Percentiles rank a stretch among this genome's conserved stretches.
Conservation (phyloP, 148 eudicot species). For the Vaccinium myrtillus region DNA sequence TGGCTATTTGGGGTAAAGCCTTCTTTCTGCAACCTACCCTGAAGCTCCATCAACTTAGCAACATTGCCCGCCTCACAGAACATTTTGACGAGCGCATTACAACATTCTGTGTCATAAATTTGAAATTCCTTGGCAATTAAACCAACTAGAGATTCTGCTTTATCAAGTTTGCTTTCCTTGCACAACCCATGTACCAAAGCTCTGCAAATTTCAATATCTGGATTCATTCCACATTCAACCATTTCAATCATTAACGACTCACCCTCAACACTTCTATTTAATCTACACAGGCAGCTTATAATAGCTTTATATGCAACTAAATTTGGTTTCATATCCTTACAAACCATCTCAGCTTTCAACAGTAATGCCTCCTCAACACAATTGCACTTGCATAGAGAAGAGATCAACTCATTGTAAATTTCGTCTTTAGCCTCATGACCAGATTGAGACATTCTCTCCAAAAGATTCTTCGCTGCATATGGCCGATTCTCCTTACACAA, state of each 20-base stretch:
- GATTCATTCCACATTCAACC: slow-evolving; percentile 47
- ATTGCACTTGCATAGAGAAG: slow-evolving; percentile 53
- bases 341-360: slow-evolving; percentile 49
- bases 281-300: slow-evolving; percentile 53
- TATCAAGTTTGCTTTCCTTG: slow-evolving; percentile 34
- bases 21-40: slow-evolving; percentile 63
- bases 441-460: slow-evolving; percentile 50
- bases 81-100: slow-evolving; percentile 49
- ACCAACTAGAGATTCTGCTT: slow-evolving; percentile 53
- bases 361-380: slow-evolving; percentile 53
- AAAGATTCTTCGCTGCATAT: slow-evolving; percentile 62
- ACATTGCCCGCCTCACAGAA: slow-evolving; percentile 45
- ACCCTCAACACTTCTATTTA: slow-evolving; percentile 50
- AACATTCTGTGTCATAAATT: slow-evolving; percentile 57
- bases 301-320: slow-evolving; percentile 48
- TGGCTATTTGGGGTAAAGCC: slow-evolving; percentile 67
- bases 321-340: slow-evolving; percentile 40
- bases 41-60: slow-evolving; percentile 56
- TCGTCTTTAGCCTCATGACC: slow-evolving; percentile 48
- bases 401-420: slow-evolving; percentile 55
- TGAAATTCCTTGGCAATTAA: slow-evolving; percentile 49
- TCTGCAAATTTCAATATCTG: slow-evolving; percentile 53
- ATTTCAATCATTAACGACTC: slow-evolving; percentile 58
- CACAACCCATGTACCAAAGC: slow-evolving; percentile 61
- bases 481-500: slow-evolving; percentile 58